phyloP scores from a whole-genome alignment of 1,139 yeast genomes.

The Saccharomycopsis hybrid region DNA sequence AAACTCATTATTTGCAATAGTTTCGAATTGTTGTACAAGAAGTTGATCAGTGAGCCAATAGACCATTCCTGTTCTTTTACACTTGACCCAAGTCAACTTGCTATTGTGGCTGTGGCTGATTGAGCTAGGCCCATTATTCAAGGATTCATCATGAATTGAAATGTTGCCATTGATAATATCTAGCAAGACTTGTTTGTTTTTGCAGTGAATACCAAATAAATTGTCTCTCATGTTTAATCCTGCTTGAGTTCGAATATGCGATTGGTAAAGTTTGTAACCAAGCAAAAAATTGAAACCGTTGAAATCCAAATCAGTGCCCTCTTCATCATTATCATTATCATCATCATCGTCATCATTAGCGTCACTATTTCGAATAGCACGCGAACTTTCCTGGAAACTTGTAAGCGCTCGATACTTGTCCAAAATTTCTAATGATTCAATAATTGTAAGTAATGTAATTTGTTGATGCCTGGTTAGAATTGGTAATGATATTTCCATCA shows the following conservation, averaged over 20 bases:
- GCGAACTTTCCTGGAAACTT: not conserved
- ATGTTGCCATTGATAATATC: constrained; percentile 38
- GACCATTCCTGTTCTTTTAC: constrained; percentile 56
- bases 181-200: constrained; percentile 62
- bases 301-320: constrained; percentile 45
- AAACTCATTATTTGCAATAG: constrained; percentile 64
- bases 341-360: not conserved
- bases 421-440: constrained; percentile 56
- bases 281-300: constrained; percentile 69
- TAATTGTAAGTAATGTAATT: constrained; percentile 65
- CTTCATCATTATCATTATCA: not conserved
- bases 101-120: constrained; percentile 27
- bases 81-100: constrained; percentile 52
- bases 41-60: constrained; percentile 64
- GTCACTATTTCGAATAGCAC: not conserved
- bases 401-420: constrained; percentile 33
- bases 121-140: not conserved
- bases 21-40: constrained; percentile 52
- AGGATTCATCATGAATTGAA: not conserved
- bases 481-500: constrained; percentile 65
- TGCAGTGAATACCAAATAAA: constrained; percentile 83
- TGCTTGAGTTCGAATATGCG: constrained; percentile 43
- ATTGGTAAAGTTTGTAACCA: constrained; percentile 64
- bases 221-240: constrained; percentile 71
- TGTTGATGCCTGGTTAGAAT: constrained; percentile 88